Base-by-base conservation (phyloP, 2,329 filamentous ascomycete species). In the Waltergamsia citrina region DNA sequence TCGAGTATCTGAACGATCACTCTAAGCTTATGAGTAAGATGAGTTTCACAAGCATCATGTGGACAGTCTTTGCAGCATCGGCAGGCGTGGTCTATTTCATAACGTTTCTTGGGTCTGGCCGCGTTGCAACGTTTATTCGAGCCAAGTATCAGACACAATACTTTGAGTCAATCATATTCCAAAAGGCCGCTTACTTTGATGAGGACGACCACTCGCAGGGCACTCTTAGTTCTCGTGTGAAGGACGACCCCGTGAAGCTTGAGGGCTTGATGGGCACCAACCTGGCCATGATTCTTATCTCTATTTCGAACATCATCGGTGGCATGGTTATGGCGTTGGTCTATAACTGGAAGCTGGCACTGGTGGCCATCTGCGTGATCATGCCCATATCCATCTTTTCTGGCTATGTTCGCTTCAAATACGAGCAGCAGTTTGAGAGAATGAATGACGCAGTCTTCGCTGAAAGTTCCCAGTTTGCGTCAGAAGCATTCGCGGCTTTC, bases 281-380 rank as follows among this genome's bases (percentile, higher is more conserved):
- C 47, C 72, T 81, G 66, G 68, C 75, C 3, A 65, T 83, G 42
- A 67, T 74, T 3, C 65, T 65, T 38, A 71, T 78, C 14, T 74
- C 78, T 7, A 48, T 81, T 16, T 79, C 85, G 49, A 80, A 73
- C 32, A 55, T 88, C 4, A 45, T 74, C 7, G 82, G 81, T 0
- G 74, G 72, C 7, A 56, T 85, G 11, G 60, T 69, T 28, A 80
- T 88, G 33, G 68, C 79, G 2, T 86, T 85, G 45, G 62, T 69
- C 4, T 85, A 81, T 49, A 79, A 80, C 2, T 88, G 84, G 84
- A 88, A 86, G 51, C 63, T 90, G 7, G 74, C 78, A 0, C 57
- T 86, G 0, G 77, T 88, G 0, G 69, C 73, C 0, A 59, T 77
- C 7, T 81, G 75, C 44, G 73, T 81, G 7, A 68, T 71, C 6